Percentiles rank a stretch among this genome's conserved stretches.
Evolutionary conservation across 352 stramenopile genomes (phyloP).

Genomic region (Globisporangium barbulae): DNA sequence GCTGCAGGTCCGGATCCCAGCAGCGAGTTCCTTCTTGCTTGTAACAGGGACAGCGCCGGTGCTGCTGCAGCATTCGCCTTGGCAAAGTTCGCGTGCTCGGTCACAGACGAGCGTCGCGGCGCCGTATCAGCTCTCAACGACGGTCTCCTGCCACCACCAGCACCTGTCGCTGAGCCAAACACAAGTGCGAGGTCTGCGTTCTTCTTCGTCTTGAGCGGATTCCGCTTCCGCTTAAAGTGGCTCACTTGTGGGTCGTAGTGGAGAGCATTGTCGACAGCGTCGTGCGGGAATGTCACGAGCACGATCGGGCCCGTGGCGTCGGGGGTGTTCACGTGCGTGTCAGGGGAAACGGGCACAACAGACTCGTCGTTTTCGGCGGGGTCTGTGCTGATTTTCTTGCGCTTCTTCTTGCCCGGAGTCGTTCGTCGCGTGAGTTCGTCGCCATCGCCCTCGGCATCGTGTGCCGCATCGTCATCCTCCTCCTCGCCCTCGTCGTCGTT

Average conservation of each 20-base stretch:
- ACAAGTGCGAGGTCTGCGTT: conserved; percentile 24
- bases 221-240: conserved; percentile 57
- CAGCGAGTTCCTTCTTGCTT: conserved; percentile 10
- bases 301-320: conserved; percentile 41
- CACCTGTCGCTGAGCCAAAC: conserved; percentile 22
- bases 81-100: conserved; percentile 5
- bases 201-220: conserved; percentile 8
- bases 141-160: not conserved
- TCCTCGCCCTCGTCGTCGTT: conserved; percentile 57
- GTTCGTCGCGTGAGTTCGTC: conserved; percentile 36
- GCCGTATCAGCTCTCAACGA: not conserved
- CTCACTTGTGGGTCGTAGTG: conserved; percentile 44
- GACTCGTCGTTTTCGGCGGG: conserved; percentile 58
- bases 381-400: conserved; percentile 41
- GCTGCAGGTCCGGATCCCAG: not conserved
- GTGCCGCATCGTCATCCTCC: conserved; percentile 33
- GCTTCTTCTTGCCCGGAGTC: conserved; percentile 38
- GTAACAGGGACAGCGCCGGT: not conserved
- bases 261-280: conserved; percentile 26
- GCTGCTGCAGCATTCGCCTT: not conserved
- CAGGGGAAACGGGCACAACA: conserved; percentile 49
- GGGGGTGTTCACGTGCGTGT: conserved; percentile 70
- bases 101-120: conserved; percentile 2
- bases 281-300: conserved; percentile 57
- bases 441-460: conserved; percentile 39